These are phyloP conservation scores for Phaseolus lunatus DNA, from an alignment of 306 rosid genomes.

Conservation along the genomic window DNA sequence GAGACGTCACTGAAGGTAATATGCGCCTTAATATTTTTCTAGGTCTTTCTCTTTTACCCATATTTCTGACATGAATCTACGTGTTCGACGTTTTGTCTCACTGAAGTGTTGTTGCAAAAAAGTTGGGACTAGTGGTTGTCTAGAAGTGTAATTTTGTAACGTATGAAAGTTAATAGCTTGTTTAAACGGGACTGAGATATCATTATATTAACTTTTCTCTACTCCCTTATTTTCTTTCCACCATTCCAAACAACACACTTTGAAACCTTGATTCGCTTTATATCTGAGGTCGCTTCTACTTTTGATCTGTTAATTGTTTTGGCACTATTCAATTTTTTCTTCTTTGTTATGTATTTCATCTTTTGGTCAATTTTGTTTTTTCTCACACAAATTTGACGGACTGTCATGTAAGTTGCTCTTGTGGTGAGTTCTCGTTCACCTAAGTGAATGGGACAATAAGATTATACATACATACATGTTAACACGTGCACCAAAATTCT, in stretches of 20 bases:
- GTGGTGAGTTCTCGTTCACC: background rate
- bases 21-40: background rate
- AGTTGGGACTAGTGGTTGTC: background rate
- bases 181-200: background rate
- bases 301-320: background rate
- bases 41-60: background rate
- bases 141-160: background rate
- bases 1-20: background rate
- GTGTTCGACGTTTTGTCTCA: conserved; percentile 3
- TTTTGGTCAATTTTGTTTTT: background rate
- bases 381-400: background rate
- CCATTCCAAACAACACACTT: background rate
- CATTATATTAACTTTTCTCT: background rate
- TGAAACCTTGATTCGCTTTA: background rate
- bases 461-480: no score
- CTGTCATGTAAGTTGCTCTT: background rate
- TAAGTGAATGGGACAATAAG: background rate
- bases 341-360: background rate
- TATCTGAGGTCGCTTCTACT: background rate
- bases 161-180: background rate
- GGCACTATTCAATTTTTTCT: background rate
- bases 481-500: background rate
- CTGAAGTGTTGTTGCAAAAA: background rate
- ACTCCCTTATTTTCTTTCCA: background rate
- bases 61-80: background rate